Conservation (phyloP, 805 yeast genomes). For the Saturnispora halmiae region DNA sequence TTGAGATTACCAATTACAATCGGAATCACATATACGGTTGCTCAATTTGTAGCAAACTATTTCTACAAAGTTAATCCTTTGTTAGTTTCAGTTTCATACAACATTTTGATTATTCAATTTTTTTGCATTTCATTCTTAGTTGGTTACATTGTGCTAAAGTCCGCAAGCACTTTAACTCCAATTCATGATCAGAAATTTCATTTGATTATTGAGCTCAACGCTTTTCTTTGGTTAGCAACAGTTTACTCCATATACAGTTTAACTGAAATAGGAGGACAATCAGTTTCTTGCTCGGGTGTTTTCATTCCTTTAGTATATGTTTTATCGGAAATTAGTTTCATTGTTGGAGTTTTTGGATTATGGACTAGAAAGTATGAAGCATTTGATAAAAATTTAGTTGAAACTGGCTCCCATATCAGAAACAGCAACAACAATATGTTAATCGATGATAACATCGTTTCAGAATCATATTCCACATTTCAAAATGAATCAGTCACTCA, state of each 20-base stretch:
- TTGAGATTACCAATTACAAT: conserved; percentile 55
- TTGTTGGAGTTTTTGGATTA: conserved; percentile 40
- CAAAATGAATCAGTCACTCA: too few relatives aligned
- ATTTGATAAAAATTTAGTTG: conserved; percentile 14
- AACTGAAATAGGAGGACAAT: conserved; percentile 45
- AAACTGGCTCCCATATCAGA: too few relatives aligned
- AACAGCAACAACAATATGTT: too few relatives aligned
- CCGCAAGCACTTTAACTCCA: conserved; percentile 35
- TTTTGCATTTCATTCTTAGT: conserved; percentile 40
- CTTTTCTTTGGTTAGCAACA: conserved; percentile 48
- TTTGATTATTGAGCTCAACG: conserved; percentile 44
- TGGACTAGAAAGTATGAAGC: conserved; percentile 30
- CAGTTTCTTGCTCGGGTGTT: conserved; percentile 25
- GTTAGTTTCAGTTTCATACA: conserved; percentile 42
- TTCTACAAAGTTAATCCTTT: conserved; percentile 38
- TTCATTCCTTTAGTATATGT: conserved; percentile 5
- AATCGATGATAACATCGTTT: too few relatives aligned
- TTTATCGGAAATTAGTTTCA: conserved; percentile 6
- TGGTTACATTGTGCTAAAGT: conserved; percentile 50
- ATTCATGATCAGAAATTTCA: conserved; percentile 53
- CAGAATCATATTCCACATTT: too few relatives aligned
- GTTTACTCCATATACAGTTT: conserved; percentile 37
- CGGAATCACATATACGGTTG: conserved; percentile 33
- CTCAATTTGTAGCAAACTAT: conserved; percentile 32
- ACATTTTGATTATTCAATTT: conserved; percentile 41